These are phyloP conservation scores for Pleurotus sapidus DNA, from an alignment of 768 basidiomycete species.

Conservation along the genomic window DNA sequence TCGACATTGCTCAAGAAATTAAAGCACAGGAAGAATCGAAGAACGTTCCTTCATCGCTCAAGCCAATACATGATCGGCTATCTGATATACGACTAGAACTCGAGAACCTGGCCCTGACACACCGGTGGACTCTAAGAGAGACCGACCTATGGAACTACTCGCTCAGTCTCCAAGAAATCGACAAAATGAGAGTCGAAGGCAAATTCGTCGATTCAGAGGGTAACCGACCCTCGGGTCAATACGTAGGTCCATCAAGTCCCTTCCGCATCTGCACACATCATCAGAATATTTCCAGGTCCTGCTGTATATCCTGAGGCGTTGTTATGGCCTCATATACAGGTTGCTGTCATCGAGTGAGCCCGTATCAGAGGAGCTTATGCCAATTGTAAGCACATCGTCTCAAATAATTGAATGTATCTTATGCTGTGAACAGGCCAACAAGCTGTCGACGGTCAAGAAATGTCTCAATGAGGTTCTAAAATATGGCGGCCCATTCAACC, in stretches of 20 bases:
- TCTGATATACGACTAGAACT: conserved; percentile 82
- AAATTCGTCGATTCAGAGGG: conserved; percentile 96
- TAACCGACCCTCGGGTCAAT: conserved; percentile 90
- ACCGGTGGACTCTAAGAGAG: conserved; percentile 95
- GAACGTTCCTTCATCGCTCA: conserved; percentile 80
- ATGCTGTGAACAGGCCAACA: conserved; percentile 70
- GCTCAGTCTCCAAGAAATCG: conserved; percentile 90
- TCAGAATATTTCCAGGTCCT: conserved; percentile 57
- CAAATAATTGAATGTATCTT: not conserved
- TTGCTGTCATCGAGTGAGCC: conserved; percentile 94
- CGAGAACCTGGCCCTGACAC: conserved; percentile 90
- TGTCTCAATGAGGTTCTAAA: conserved; percentile 95
- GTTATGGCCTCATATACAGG: conserved; percentile 94
- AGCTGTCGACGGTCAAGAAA: conserved; percentile 94
- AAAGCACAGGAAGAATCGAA: conserved; percentile 88
- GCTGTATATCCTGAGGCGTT: conserved; percentile 88
- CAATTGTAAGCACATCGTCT: conserved; percentile 53
- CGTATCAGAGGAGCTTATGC: conserved; percentile 97
- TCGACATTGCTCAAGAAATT: conserved; percentile 94
- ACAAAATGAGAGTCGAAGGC: conserved; percentile 95
- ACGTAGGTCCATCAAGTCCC: conserved; percentile 48
- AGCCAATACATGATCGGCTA: conserved; percentile 92
- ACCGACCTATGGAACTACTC: conserved; percentile 94
- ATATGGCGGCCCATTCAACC: conserved; percentile 90
- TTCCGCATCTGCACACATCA: not conserved